A percentile compares a stretch with the other conserved stretches of the same genome.
These are phyloP conservation scores for Xylaria longipes DNA, from an alignment of 495 filamentous ascomycete genomes.

Conservation along the genomic window DNA sequence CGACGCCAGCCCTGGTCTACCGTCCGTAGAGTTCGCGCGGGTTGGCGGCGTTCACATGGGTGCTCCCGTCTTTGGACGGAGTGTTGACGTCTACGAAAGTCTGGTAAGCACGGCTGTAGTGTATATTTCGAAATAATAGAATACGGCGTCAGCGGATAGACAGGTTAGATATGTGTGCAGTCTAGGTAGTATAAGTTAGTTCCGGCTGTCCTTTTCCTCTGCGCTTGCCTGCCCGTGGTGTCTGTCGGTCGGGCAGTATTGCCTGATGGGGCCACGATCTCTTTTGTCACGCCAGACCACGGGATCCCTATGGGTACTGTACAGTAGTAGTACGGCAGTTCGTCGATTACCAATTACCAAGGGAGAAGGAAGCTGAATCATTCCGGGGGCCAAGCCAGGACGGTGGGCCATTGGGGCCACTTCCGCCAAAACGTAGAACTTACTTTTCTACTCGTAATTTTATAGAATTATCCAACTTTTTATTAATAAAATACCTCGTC, in stretches of 20 bases:
- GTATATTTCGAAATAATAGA: not conserved
- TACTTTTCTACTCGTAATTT: too few relatives aligned
- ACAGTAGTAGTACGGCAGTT: not conserved
- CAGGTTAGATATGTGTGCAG: not conserved
- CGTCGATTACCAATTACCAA: slow-evolving; percentile 14
- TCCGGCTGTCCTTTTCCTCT: not conserved
- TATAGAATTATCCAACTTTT: too few relatives aligned
- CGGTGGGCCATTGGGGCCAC: too few relatives aligned
- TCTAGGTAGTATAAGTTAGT: not conserved
- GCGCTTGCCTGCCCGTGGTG: not conserved
- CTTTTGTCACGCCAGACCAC: not conserved
- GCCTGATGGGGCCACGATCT: slow-evolving; percentile 1
- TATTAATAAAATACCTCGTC: too few relatives aligned
- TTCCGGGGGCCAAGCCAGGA: not conserved
- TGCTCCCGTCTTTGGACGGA: not conserved
- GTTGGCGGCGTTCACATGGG: not conserved
- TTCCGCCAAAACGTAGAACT: too few relatives aligned
- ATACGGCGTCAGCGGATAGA: not conserved
- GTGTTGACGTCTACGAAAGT: not conserved
- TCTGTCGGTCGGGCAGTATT: not conserved
- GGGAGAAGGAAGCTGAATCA: not conserved
- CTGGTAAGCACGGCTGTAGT: not conserved
- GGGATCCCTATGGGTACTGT: not conserved
- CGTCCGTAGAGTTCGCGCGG: not conserved
- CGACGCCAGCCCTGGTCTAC: not conserved